phyloP scores from a whole-genome alignment of 2,329 filamentous ascomycete genomes.

The Cadophora malorum region DNA sequence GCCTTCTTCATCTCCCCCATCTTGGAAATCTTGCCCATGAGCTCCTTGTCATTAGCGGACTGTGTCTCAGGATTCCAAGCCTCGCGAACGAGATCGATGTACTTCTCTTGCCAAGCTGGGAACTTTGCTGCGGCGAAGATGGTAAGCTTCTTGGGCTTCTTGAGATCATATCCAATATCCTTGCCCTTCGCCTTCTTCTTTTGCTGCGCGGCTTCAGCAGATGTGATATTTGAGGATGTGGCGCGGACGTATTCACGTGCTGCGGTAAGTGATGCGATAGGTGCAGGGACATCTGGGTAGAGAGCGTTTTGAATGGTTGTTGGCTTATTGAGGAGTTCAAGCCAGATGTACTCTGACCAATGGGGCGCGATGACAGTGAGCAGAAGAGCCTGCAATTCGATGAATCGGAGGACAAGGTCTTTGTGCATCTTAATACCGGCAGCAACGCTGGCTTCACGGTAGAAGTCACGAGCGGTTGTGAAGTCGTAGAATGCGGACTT shows the following conservation, averaged over 20 bases:
- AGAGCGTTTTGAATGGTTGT: constrained; percentile 79
- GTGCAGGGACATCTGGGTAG: constrained; percentile 73
- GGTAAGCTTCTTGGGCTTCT: constrained; percentile 88
- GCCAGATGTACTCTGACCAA: constrained; percentile 94
- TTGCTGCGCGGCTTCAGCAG: constrained; percentile 79
- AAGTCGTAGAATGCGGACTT: constrained; percentile 91
- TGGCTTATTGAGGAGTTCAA: constrained; percentile 82
- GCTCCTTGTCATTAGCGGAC: constrained; percentile 77
- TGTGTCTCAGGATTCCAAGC: constrained; percentile 69
- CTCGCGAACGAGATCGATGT: constrained; percentile 79
- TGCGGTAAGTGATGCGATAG: constrained; percentile 73
- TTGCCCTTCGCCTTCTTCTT: constrained; percentile 97
- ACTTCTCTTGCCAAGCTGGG: constrained; percentile 91
- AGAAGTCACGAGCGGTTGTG: constrained; percentile 85
- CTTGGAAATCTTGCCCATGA: constrained; percentile 81
- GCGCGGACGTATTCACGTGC: constrained; percentile 81
- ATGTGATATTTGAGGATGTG: constrained; percentile 79
- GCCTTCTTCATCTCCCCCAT: constrained; percentile 93
- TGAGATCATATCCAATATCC: constrained; percentile 81
- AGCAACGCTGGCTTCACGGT: constrained; percentile 81
- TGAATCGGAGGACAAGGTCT: constrained; percentile 78
- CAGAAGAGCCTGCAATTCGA: constrained; percentile 85
- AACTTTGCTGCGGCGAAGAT: constrained; percentile 83
- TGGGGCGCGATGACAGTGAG: constrained; percentile 87
- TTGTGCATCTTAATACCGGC: constrained; percentile 87